A percentile compares a stretch with the other conserved stretches of the same genome.
Evolutionary conservation across 371 early-diverging fungal species (phyloP).

Genomic region (Saksenaea oblongispora): DNA sequence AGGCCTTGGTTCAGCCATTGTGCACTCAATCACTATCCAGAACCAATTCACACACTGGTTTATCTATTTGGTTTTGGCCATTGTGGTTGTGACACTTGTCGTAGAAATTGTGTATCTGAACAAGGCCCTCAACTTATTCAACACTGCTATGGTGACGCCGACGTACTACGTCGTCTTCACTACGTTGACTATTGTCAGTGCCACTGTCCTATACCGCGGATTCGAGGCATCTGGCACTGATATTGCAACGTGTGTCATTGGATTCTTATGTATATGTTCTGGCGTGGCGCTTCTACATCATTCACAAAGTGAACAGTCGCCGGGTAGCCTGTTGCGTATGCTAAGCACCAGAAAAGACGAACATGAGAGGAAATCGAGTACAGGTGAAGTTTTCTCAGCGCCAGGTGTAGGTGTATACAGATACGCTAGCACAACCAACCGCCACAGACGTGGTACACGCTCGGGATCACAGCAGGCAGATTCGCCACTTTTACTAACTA

Average conservation of each 20-base stretch:
- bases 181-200: conserved; percentile 87
- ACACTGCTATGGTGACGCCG: conserved; percentile 89
- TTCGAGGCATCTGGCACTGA: conserved; percentile 78
- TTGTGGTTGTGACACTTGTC: conserved; percentile 76
- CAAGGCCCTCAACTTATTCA: conserved; percentile 93
- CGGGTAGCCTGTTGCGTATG: not conserved
- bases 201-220: conserved; percentile 86
- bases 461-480: not conserved
- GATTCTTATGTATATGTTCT: conserved; percentile 85
- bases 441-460: conserved; percentile 14
- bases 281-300: conserved; percentile 48
- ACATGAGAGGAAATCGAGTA: not conserved
- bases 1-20: conserved; percentile 89
- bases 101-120: conserved; percentile 95
- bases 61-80: conserved; percentile 78
- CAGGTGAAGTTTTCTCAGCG: conserved; percentile 31
- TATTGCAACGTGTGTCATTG: conserved; percentile 84
- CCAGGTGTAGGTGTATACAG: conserved; percentile 35
- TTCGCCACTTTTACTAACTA: not conserved
- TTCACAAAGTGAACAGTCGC: conserved; percentile 30
- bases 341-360: conserved; percentile 7
- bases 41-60: conserved; percentile 91
- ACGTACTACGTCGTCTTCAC: conserved; percentile 96
- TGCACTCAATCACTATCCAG: conserved; percentile 78
- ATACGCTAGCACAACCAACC: conserved; percentile 32